Evolutionary conservation across 1,284 basidiomycete genomes (phyloP).

Genomic region (Anthracocystis walkeri): DNA sequence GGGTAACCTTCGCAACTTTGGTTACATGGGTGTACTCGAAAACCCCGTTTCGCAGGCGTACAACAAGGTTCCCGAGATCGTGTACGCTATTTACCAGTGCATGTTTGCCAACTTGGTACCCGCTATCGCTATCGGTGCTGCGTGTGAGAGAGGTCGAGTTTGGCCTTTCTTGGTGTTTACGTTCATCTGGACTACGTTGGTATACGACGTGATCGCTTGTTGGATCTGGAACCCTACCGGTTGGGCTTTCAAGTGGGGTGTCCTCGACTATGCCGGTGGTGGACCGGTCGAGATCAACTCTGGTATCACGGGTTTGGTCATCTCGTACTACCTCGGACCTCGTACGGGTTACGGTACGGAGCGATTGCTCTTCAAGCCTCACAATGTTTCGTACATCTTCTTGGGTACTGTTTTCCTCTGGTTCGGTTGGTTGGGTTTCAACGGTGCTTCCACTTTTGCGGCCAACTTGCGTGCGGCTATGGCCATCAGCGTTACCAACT

Average conservation of each 20-base stretch:
- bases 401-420: slow-evolving; percentile 89
- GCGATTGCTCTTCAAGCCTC: slow-evolving; percentile 87
- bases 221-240: slow-evolving; percentile 92
- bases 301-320: slow-evolving; percentile 86
- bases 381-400: slow-evolving; percentile 89
- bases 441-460: slow-evolving; percentile 87
- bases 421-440: slow-evolving; percentile 97
- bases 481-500: slow-evolving; percentile 88
- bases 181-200: slow-evolving; percentile 86
- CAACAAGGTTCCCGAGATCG: slow-evolving; percentile 73
- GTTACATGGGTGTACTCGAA: slow-evolving; percentile 78
- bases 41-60: slow-evolving; percentile 79
- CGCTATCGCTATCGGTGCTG: slow-evolving; percentile 74
- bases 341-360: slow-evolving; percentile 89
- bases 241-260: slow-evolving; percentile 91
- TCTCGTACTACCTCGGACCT: slow-evolving; percentile 90
- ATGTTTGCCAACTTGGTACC: slow-evolving; percentile 72
- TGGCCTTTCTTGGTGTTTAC: slow-evolving; percentile 88
- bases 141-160: slow-evolving; percentile 88
- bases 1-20: slow-evolving; percentile 77
- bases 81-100: slow-evolving; percentile 71
- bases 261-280: slow-evolving; percentile 91
- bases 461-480: slow-evolving; percentile 89
- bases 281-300: slow-evolving; percentile 93
- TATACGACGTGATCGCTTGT: slow-evolving; percentile 70